Conservation (phyloP, 1,284 basidiomycete species). For the Ceratobasidium sp. region DNA sequence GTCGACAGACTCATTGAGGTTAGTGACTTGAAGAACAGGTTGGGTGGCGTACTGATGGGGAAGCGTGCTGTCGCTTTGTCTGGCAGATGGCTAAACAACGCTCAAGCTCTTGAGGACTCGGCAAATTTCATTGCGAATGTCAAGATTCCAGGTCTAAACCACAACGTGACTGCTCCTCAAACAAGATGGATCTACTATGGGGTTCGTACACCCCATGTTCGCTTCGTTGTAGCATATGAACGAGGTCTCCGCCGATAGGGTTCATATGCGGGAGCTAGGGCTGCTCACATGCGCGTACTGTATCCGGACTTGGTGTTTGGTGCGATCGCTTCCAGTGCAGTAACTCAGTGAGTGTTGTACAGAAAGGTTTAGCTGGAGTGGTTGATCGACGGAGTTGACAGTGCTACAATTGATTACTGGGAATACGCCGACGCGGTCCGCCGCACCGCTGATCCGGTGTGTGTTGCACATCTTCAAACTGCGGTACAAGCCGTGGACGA, state of each 20-base stretch:
- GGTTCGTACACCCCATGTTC: slow-evolving; percentile 60
- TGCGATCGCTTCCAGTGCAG: slow-evolving; percentile 89
- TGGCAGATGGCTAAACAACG: slow-evolving; percentile 86
- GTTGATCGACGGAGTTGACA: slow-evolving; percentile 50
- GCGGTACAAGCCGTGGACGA: slow-evolving; percentile 75
- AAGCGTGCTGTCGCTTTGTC: slow-evolving; percentile 22
- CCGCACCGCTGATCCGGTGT: slow-evolving; percentile 77
- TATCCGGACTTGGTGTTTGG: slow-evolving; percentile 93
- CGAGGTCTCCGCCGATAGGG: slow-evolving; percentile 64
- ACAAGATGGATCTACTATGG: slow-evolving; percentile 97
- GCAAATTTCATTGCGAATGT: slow-evolving; percentile 91
- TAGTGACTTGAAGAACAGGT: slow-evolving; percentile 44
- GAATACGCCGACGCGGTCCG: slow-evolving; percentile 92
- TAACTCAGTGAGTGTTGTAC: slow-evolving; percentile 48
- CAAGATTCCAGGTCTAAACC: slow-evolving; percentile 72
- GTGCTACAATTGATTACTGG: slow-evolving; percentile 77
- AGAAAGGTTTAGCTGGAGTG: background rate
- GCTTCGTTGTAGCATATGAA: background rate
- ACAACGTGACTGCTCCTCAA: slow-evolving; percentile 74
- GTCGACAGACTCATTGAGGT: slow-evolving; percentile 84
- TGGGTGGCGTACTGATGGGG: slow-evolving; percentile 28
- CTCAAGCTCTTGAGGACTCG: slow-evolving; percentile 91
- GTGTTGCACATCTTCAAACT: slow-evolving; percentile 77
- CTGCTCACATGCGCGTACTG: slow-evolving; percentile 91
- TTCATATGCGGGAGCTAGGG: slow-evolving; percentile 93